Base-by-base conservation (phyloP, 768 basidiomycete species). In the Pleurotus cornucopiae region DNA sequence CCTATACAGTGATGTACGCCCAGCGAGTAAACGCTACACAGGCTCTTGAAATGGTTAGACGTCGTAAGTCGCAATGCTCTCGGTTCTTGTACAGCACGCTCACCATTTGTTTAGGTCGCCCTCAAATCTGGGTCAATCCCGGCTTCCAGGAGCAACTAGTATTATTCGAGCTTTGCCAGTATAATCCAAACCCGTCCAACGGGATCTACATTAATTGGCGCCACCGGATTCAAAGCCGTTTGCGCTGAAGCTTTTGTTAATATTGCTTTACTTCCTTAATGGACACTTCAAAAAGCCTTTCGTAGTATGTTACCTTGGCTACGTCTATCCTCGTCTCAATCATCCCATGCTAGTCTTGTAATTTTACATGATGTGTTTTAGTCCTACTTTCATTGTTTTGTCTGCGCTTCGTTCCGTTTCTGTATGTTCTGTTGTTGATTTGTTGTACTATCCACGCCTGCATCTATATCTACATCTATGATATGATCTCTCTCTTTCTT, bases 91-190 rank as follows among this genome's bases (percentile, higher is more conserved):
- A 57, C 43, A 47, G 23, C n/a, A 55, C 34, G 46, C 56, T 57
- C 11, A 57, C 16, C 48, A 60, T 16, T 41, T 18, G 16, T 38
- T 38, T 34, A 89, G 88, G 81, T 47, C 85, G 88, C 48, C 83
- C 88, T 68, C 86, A 89, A 63, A 86, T 89, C 52, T 89, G 88
- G 87, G 80, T 83, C 58, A 87, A 83, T 59, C 80, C 85, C n/a
- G 88, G 88, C 44, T 89, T 90, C 68, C 83, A 86, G 56, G 86
- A 89, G 70, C 88, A 91, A 62, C 78, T 91, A 23, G 83, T 88
- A 34, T 72, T 91, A 46, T 90, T 88, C 55, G 86, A 86, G 63
- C 74, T 89, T 30, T 90, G 88, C 67, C 76, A 77, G 66, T 90
- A 89, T 58, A 74, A 74, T 21, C 87, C 88, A 11, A 76, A 75